These are phyloP conservation scores for Triangularia setosa DNA, from an alignment of 2,329 filamentous ascomycete species.

Conservation along the genomic window DNA sequence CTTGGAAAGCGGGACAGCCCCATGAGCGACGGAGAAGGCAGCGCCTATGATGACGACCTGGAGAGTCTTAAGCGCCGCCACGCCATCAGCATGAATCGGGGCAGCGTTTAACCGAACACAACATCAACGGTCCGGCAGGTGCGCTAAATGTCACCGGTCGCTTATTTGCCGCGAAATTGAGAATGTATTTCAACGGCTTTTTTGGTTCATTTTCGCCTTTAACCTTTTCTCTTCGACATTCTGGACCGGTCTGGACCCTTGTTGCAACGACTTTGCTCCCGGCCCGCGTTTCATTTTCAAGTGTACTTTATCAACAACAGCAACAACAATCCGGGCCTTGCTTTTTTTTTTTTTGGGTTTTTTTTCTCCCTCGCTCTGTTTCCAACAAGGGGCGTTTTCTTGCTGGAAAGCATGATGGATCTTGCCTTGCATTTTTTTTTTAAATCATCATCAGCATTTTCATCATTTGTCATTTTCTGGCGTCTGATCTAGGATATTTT, in stretches of 20 bases:
- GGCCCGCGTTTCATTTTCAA: not conserved
- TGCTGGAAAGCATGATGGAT: not conserved
- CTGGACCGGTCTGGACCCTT: not conserved
- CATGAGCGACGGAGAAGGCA: slow-evolving; percentile 46
- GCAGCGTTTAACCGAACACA: slow-evolving; percentile 32
- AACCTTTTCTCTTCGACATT: not conserved
- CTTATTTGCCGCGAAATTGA: not conserved
- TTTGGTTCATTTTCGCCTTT: not conserved
- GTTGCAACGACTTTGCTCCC: not conserved
- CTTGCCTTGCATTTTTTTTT: not conserved
- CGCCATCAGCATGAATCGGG: slow-evolving; percentile 39
- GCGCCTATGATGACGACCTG: slow-evolving; percentile 43
- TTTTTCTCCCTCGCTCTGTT: not conserved
- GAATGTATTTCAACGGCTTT: not conserved
- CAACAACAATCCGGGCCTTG: not conserved
- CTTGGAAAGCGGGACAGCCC: slow-evolving; percentile 34
- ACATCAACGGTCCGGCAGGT: not conserved
- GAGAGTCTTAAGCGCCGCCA: slow-evolving; percentile 34
- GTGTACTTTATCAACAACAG: not conserved
- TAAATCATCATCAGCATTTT: slow-evolving; percentile 2
- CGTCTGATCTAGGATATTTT: not conserved
- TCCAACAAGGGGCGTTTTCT: not conserved
- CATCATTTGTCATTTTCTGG: not conserved
- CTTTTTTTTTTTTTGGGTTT: not conserved
- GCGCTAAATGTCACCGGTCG: not conserved